Conservation (phyloP, 257 asterid genomes). For the Eucommia ulmoides region DNA sequence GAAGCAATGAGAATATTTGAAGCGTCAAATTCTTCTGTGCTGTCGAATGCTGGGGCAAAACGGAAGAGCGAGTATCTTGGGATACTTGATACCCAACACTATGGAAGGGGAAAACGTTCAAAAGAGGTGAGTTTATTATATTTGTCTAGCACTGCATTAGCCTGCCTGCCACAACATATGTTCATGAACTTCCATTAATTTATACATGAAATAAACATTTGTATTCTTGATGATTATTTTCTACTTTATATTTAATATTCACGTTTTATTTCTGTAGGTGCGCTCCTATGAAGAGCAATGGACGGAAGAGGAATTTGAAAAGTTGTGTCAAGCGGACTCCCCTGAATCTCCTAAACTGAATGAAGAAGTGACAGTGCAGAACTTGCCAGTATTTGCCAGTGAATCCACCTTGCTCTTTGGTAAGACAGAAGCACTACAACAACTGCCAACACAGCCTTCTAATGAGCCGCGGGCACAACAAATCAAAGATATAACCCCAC, state of each 20-base stretch:
- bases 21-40: constrained; percentile 26
- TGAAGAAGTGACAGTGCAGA: constrained; percentile 45
- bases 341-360: constrained; percentile 55
- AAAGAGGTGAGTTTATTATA: constrained; percentile 67
- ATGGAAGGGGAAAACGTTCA: constrained; percentile 98
- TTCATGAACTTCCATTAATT: too few relatives aligned
- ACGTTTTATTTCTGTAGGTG: too few relatives aligned
- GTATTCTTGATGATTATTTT: background rate
- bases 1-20: constrained; percentile 83
- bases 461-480: constrained; percentile 22
- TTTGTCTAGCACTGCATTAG: too few relatives aligned
- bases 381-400: constrained; percentile 24
- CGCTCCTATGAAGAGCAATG: constrained; percentile 97
- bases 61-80: constrained; percentile 72
- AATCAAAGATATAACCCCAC: constrained; percentile 45
- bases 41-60: constrained; percentile 52
- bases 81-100: constrained; percentile 85
- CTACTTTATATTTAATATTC: too few relatives aligned
- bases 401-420: constrained; percentile 16
- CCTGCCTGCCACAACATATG: too few relatives aligned
- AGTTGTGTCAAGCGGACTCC: constrained; percentile 72
- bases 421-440: constrained; percentile 28
- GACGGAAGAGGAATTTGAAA: constrained; percentile 98
- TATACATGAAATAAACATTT: background rate
- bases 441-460: constrained; percentile 14